Evolutionary conservation across 2,329 filamentous ascomycete genomes (phyloP), one percentile per base, ranked within the genome.

Genomic region (Colletotrichum shisoi): DNA sequence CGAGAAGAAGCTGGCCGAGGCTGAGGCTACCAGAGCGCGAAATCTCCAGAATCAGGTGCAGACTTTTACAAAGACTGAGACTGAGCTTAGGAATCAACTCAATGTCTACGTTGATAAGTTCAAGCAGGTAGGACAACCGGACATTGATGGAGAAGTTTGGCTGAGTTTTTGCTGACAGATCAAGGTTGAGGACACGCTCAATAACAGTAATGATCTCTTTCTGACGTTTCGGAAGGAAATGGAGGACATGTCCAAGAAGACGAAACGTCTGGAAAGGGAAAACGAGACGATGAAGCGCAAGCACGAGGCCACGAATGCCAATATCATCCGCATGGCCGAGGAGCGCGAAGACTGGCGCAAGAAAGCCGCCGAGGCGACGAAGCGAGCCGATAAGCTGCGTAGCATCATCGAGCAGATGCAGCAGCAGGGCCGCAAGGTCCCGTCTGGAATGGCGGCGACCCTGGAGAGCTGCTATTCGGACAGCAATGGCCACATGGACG

Each of bases 161-260:
- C 46, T 51, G 37, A 49, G 37, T 42, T 57, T 34, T 58, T 77
- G 76, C 79, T 68, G 52, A 68, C 62, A 61, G 63, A 54, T 63
- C 63, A 70, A 98, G 94, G 94, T 98, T 76, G 94, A 98, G 85
- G 95, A 98, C 80, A 98, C 94, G 44, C 86, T 98, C 58, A 98
- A 97, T 80, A 98, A 97, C 77, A 97, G 93, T 79, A 98, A 98
- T 81, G 95, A 98, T 77, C 83, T 98, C 61, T 98, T 98, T 79
- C 83, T 97, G 72, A 97, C 95, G 0, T 98, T 98, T 80, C 88
- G 94, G 62, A 97, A 97, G 81, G 95, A 98, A 80, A 98, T 98
- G 94, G 95, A 98, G 80, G 95, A 98, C 75, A 98, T 98, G 94
- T 97, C 94, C 0, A 97, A 97, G 82, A 98, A 98, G 82, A 97